Base-by-base conservation (phyloP, 179 eudicot species). In the Sideroxylon spinosum region DNA sequence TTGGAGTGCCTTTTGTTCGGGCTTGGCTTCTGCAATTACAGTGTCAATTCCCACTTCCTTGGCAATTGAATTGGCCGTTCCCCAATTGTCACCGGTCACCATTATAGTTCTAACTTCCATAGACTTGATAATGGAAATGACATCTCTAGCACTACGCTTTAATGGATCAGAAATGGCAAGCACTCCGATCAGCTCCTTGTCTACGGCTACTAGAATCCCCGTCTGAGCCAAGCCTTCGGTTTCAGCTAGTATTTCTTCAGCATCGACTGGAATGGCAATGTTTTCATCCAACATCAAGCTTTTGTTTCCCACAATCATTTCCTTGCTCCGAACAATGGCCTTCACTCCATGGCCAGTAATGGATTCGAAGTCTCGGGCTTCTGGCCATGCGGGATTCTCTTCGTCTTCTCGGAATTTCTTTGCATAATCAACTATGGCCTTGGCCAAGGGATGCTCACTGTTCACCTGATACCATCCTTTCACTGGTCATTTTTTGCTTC, bases 81-180 rank as follows among this genome's bases (percentile, higher is more conserved):
- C 98, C 89, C 86, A 86, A 75, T 95, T 95, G 79, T 95, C 99
- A 68, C 99, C 99, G 0, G 99, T 95, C 65, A 91, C 93, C 90
- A 95, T 87, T 71, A 95, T 91, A 82, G 93, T 88, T 66, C 55
- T 86, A 57, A 90, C 83, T 49, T 88, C 90, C 98, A 95, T 95
- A n/a, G 91, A 88, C 82, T 86, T 93, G 56, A 95, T 89, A 77
- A 90, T 83, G 7, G 98, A 88, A 55, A 95, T 85, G 74, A 88
- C 98, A 74, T 90, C 97, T 28, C 73, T 71, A 19, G 98, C 99
- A 73, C 85, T 81, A 2, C 92, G 89, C 84, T 93, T 95, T 79
- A 95, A 56, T 9, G 97, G 98, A 86, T 95, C 99, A 66, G 98
- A 91, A 66, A 95, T 84, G 17, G 93, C 90, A 69, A 95, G 73